Evolutionary conservation across 805 yeast genomes (phyloP).

Genomic region (Saccharomycopsis babjevae): DNA sequence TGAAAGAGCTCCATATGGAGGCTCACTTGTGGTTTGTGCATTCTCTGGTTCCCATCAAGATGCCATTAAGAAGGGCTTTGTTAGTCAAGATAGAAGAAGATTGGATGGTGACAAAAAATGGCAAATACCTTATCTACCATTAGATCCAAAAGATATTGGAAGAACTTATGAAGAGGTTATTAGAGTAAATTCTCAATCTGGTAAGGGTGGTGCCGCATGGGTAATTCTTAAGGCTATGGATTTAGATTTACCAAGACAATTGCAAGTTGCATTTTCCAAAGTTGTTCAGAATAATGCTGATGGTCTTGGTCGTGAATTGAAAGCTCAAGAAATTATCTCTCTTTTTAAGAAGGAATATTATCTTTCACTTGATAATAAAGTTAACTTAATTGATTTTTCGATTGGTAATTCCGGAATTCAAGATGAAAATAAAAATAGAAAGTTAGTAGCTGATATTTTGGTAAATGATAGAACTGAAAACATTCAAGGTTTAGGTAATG

Average conservation of each 20-base stretch:
- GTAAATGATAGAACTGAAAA: slow-evolving; percentile 27
- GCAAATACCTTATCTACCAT: slow-evolving; percentile 68
- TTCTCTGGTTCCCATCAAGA: slow-evolving; percentile 69
- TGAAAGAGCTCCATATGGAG: slow-evolving; percentile 74
- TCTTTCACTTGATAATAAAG: slow-evolving; percentile 27
- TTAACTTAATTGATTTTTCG: slow-evolving; percentile 34
- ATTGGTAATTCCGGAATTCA: slow-evolving; percentile 24
- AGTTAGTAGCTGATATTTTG: slow-evolving; percentile 32
- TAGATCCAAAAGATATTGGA: slow-evolving; percentile 76
- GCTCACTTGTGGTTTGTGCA: slow-evolving; percentile 69
- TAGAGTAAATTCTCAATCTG: slow-evolving; percentile 79
- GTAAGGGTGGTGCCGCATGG: slow-evolving; percentile 87
- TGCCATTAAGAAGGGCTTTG: slow-evolving; percentile 60
- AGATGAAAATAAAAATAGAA: slow-evolving; percentile 32
- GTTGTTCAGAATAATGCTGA: slow-evolving; percentile 60
- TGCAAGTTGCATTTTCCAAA: slow-evolving; percentile 60
- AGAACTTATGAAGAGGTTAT: slow-evolving; percentile 74
- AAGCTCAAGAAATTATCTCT: slow-evolving; percentile 50
- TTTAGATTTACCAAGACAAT: slow-evolving; percentile 59
- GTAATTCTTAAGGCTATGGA: slow-evolving; percentile 60
- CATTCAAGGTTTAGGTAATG: slow-evolving; percentile 58
- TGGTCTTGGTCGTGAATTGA: slow-evolving; percentile 55
- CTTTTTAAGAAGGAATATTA: slow-evolving; percentile 50
- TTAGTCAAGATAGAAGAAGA: slow-evolving; percentile 40
- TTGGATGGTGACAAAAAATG: slow-evolving; percentile 42